These are phyloP conservation scores for Actinidia arguta DNA, from an alignment of 179 eudicot genomes.

Conservation along the genomic window DNA sequence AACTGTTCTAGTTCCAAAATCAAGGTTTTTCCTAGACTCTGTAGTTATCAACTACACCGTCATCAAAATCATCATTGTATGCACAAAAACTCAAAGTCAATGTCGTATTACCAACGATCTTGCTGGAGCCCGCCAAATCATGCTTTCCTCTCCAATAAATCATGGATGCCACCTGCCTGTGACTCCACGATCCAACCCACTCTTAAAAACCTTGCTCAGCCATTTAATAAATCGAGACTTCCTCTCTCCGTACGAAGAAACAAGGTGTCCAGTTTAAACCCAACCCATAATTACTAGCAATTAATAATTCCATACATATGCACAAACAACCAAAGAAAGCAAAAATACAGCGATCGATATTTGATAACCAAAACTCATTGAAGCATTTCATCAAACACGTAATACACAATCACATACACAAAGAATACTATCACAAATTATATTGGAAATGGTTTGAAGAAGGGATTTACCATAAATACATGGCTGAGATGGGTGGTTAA, in stretches of 20 bases:
- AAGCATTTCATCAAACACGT: conserved; percentile 46
- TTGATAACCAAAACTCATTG: conserved; percentile 14
- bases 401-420: neutral
- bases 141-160: conserved; percentile 76
- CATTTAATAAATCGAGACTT: conserved; percentile 88
- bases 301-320: neutral
- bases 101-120: conserved; percentile 67
- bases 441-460: neutral
- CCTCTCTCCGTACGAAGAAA: conserved; percentile 71
- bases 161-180: conserved; percentile 58
- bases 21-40: neutral
- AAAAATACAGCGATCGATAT: neutral
- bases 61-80: neutral
- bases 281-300: conserved; percentile 10
- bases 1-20: neutral
- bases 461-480: conserved; percentile 63
- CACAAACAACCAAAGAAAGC: neutral
- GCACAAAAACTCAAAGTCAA: neutral
- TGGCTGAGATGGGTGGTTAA: conserved; percentile 78
- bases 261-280: conserved; percentile 57
- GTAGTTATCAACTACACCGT: neutral
- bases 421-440: neutral
- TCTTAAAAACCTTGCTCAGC: conserved; percentile 84
- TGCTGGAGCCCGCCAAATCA: conserved; percentile 75
- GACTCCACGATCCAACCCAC: conserved; percentile 57